These are phyloP conservation scores for Apiospora pterosperma DNA, from an alignment of 2,329 filamentous ascomycete species.

Conservation along the genomic window DNA sequence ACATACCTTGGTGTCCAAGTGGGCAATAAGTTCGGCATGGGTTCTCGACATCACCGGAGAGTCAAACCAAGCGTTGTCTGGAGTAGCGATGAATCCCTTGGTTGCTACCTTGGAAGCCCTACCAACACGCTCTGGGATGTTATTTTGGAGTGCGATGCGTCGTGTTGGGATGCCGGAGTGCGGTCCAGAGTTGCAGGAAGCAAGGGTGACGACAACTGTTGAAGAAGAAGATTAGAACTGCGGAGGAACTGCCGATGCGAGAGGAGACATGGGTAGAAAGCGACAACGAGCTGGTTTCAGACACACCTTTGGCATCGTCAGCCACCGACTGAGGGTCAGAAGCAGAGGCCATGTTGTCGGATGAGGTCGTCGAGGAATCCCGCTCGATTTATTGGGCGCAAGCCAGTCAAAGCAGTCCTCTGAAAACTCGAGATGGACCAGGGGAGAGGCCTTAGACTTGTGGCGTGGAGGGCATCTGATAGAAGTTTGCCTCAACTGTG, in stretches of 20 bases:
- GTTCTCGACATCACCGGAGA: constrained; percentile 69
- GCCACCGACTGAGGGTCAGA: neutral
- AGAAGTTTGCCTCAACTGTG: neutral
- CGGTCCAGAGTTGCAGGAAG: neutral
- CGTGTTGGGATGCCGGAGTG: constrained; percentile 15
- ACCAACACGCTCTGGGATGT: constrained; percentile 28
- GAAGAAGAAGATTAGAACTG: neutral
- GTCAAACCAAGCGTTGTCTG: constrained; percentile 64
- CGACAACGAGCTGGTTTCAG: neutral
- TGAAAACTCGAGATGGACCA: neutral
- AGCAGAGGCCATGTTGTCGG: neutral
- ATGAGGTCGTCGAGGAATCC: neutral
- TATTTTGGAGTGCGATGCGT: constrained; percentile 22
- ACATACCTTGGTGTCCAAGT: constrained; percentile 42
- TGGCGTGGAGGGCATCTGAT: neutral
- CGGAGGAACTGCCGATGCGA: neutral
- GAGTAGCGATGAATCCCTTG: constrained; percentile 37
- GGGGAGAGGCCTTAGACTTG: neutral
- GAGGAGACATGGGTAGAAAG: neutral
- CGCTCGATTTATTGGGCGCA: neutral
- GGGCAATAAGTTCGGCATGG: constrained; percentile 55
- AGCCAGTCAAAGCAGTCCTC: neutral
- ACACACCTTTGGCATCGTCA: neutral
- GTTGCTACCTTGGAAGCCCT: constrained; percentile 41
- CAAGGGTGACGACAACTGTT: neutral